phyloP scores from a whole-genome alignment of 2,329 filamentous ascomycete species.

The Zymoseptoria crescenta region DNA sequence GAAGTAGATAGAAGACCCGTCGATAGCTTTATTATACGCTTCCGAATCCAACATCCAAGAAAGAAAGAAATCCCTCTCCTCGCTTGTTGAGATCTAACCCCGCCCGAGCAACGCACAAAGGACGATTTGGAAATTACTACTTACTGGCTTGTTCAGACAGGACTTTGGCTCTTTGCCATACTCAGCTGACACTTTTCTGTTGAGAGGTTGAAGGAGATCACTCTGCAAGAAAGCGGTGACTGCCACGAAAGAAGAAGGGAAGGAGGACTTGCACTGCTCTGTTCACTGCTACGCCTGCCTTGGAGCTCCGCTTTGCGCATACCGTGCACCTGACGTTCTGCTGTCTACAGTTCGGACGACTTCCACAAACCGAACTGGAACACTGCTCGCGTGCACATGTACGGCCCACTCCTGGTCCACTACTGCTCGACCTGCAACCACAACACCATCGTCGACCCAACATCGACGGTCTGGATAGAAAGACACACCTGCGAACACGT shows the following conservation, averaged over 20 bases:
- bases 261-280: neutral
- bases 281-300: neutral
- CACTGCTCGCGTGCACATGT: neutral
- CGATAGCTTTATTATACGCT: neutral
- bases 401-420: conserved; percentile 19
- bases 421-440: conserved; percentile 24
- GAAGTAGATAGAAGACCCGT: neutral
- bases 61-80: neutral
- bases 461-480: conserved; percentile 37
- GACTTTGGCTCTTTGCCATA: neutral
- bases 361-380: neutral
- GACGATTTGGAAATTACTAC: neutral
- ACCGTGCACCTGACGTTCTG: neutral
- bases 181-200: neutral
- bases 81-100: neutral
- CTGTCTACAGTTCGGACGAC: neutral
- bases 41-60: neutral
- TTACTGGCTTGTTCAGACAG: neutral
- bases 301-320: neutral
- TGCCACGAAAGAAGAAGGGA: neutral
- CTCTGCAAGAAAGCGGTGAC: neutral
- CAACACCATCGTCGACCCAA: conserved; percentile 33
- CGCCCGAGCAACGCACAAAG: neutral
- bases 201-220: neutral
- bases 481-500: conserved; percentile 40